Evolutionary conservation across 495 filamentous ascomycete genomes (phyloP).

Genomic region (Elasticomyces elasticus): DNA sequence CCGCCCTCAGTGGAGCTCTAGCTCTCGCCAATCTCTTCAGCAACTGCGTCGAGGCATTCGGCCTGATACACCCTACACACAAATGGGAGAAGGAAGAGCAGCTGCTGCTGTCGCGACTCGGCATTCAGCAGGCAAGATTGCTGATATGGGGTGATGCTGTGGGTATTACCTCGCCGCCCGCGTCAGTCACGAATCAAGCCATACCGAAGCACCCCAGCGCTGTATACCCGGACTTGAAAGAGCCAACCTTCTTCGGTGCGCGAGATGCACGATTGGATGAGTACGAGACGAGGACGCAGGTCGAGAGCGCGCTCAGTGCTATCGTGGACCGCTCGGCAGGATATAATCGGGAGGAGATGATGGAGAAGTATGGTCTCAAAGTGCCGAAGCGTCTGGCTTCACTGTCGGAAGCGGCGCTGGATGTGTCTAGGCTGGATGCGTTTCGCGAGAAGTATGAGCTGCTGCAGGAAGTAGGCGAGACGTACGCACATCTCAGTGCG

Average conservation of each 20-base stretch:
- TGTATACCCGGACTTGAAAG: slow-evolving; percentile 27
- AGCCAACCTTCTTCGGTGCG: slow-evolving; percentile 27
- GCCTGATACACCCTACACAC: slow-evolving; percentile 25
- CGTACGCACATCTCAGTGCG: slow-evolving; percentile 17
- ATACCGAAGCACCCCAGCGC: slow-evolving; percentile 27
- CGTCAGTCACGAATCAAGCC: slow-evolving; percentile 24
- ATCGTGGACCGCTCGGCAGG: slow-evolving; percentile 15
- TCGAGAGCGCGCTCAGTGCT: slow-evolving; percentile 19
- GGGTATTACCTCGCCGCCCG: slow-evolving; percentile 28
- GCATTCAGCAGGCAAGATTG: slow-evolving; percentile 30
- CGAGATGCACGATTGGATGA: slow-evolving; percentile 28
- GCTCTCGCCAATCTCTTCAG: slow-evolving; percentile 30
- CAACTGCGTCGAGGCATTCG: slow-evolving; percentile 32
- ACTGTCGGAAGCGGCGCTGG: slow-evolving; percentile 22
- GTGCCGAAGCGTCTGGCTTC: slow-evolving; percentile 23
- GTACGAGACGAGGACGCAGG: slow-evolving; percentile 7
- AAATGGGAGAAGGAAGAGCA: slow-evolving; percentile 24
- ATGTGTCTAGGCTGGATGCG: slow-evolving; percentile 27
- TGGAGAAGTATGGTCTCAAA: slow-evolving; percentile 29
- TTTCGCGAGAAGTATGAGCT: slow-evolving; percentile 30
- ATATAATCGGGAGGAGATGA: slow-evolving; percentile 24
- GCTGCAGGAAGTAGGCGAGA: slow-evolving; percentile 25
- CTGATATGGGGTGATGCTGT: slow-evolving; percentile 31
- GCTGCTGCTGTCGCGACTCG: slow-evolving; percentile 26
- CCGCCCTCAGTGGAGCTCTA: slow-evolving; percentile 24